These are phyloP conservation scores for Thielaviopsis ethacetica DNA, from an alignment of 2,329 filamentous ascomycete species.

Conservation along the genomic window DNA sequence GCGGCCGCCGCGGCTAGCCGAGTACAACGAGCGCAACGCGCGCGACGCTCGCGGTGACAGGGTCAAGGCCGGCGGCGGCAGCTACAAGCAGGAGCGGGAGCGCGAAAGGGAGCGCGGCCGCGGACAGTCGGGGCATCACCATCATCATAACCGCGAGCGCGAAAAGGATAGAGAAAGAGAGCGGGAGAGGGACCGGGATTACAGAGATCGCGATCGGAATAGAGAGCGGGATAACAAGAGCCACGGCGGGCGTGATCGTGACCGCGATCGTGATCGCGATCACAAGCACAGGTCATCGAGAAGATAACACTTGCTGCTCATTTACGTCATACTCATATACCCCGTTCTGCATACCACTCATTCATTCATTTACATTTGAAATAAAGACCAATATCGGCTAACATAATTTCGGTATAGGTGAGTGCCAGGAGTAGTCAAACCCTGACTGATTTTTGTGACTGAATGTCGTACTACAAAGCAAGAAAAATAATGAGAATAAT, in stretches of 20 bases:
- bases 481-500: background rate
- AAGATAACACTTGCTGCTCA: too few relatives aligned
- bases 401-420: too few relatives aligned
- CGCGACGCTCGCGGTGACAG: constrained; percentile 26
- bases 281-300: background rate
- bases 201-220: constrained; percentile 15
- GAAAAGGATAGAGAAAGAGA: constrained; percentile 6
- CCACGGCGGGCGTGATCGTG: constrained; percentile 17
- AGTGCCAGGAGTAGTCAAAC: too few relatives aligned
- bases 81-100: constrained; percentile 32
- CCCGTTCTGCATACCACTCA: too few relatives aligned
- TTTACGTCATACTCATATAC: too few relatives aligned
- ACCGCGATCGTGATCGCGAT: constrained; percentile 12
- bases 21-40: constrained; percentile 25
- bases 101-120: constrained; percentile 24
- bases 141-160: constrained; percentile 8
- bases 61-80: constrained; percentile 19
- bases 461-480: too few relatives aligned
- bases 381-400: too few relatives aligned
- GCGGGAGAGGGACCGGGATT: constrained; percentile 16
- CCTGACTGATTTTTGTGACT: too few relatives aligned
- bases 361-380: too few relatives aligned
- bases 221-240: constrained; percentile 23
- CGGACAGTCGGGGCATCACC: constrained; percentile 2
- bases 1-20: constrained; percentile 27